Base-by-base conservation (phyloP, 345 rosid species). In the Rhizophora apiculata region DNA sequence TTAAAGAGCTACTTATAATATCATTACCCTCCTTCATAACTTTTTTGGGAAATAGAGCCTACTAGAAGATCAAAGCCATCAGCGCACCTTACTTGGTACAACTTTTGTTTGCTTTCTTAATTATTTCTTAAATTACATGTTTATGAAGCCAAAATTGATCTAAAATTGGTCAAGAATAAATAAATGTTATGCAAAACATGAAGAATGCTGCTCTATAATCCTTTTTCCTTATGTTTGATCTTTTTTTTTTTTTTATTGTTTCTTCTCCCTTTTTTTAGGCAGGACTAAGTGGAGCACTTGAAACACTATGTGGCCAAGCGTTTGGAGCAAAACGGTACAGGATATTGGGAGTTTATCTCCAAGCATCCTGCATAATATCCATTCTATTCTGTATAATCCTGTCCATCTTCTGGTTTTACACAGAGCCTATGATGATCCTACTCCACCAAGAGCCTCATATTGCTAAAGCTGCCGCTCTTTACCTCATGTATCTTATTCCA, bases 231-330 rank as follows among this genome's bases (percentile, higher is more conserved):
- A 21, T 70, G 30, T 31, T 34, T 70, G 32, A 21, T 49, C 29
- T 16, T 9, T 8, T 60, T 3, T 3, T 24, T 24, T 24, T 24
- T 24, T 24, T 24, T 0, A 1, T 24, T 24, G 1, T 29, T 55
- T 49, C 32, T 21, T 72, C 49, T 69, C 71, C 13, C 52, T 55
- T 18, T 51, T 54, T 48, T 6, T 57, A 91, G 98, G 60, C 54
- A 43, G 96, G 97, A 8, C 71, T 86, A 70, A 90, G 96, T 80
- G 96, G 96, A 67, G 86, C 91, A 58, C 80, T 93, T 8, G 98
- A 93, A 74, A 93, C 97, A 26, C 82, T 93, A 0, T 93, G 98
- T 74, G 97, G 98, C 4, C 98, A 91, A 85, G 94, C 80, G 16
- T 93, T 82, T 78, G 97, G 94, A 8, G 91, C 98, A 49, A 80